Base-by-base conservation (phyloP, 2,329 filamentous ascomycete species). In the Fusarium beomiforme region DNA sequence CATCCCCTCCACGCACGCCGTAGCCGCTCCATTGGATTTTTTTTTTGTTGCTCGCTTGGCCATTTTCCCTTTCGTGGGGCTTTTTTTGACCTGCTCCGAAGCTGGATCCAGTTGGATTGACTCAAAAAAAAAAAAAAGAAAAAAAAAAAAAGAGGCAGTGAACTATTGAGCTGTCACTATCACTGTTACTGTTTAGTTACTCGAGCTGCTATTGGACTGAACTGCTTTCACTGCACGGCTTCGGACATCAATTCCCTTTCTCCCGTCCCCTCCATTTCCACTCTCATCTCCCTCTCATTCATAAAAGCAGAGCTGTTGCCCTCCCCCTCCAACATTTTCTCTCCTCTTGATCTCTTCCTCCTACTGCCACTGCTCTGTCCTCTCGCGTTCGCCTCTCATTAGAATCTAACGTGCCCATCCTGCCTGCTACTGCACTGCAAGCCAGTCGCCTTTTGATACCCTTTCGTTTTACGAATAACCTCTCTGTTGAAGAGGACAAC, bases 391-490 rank as follows among this genome's bases (percentile, higher is more conserved):
- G 70, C 72, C 69, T 70, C 68, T 67, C 67, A 59, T 59, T 66
- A 59, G 63, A 65, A 70, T 66, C 61, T 63, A 51, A 71, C 69
- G 61, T 73, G 70, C 59, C 53, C 42, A 64, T 50, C 42, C 62
- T 64, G 56, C 66, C 21, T 44, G 39, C 59, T 66, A 70, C 65
- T 76, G 74, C 70, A 68, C 68, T 76, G 74, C 73, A 67, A 77
- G 74, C 71, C 70, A 78, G 75, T 73, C 67, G 67, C 65, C 61
- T 69, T 71, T 74, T 71, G 68, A 77, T 72, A 69, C 72, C 73
- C 67, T 66, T 64, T 57, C 60, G 55, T 51, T 70, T 66, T 44
- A 65, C 67, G 61, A 70, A 68, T 59, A 59, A 46, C 64, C 64
- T 74, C 65, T 71, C 37, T 57, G 58, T 61, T 67, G 43, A 63